Evolutionary conservation across 257 asterid species (phyloP).

Genomic region (Hygrophila difformis): DNA sequence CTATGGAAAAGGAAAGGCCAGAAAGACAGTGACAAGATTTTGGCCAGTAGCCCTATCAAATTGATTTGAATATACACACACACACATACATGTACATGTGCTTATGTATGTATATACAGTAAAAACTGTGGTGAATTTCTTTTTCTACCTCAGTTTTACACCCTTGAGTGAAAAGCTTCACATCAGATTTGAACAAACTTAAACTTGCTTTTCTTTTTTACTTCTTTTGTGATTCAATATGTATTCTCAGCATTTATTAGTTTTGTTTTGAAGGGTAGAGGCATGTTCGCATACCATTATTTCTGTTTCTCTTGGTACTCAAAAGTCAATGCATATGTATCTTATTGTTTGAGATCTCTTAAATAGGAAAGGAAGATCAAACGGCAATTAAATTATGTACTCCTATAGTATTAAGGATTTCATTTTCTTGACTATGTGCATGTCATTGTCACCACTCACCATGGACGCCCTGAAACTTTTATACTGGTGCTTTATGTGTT

Average conservation of each 20-base stretch:
- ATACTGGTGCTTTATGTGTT: too few relatives aligned
- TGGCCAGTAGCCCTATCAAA: constrained; percentile 17
- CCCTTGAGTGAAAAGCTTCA: constrained; percentile 39
- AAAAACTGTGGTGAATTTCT: constrained; percentile 18
- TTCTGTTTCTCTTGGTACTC: constrained; percentile 4
- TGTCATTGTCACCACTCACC: too few relatives aligned
- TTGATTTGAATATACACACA: constrained; percentile 13
- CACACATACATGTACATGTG: too few relatives aligned
- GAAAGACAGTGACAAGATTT: constrained; percentile 27
- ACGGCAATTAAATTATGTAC: too few relatives aligned
- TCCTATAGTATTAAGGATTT: neutral
- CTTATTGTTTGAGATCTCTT: neutral
- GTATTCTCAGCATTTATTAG: neutral
- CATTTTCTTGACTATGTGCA: too few relatives aligned
- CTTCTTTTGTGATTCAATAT: constrained; percentile 6
- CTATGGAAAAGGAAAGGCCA: constrained; percentile 18
- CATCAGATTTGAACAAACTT: constrained; percentile 26
- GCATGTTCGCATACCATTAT: neutral
- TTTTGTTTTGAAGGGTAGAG: neutral
- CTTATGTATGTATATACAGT: constrained; percentile 7
- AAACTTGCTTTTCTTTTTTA: constrained; percentile 3
- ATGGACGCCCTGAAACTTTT: neutral
- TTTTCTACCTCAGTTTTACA: constrained; percentile 25
- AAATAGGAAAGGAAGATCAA: too few relatives aligned
- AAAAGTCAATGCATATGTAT: constrained; percentile 20